Base-by-base conservation (phyloP, 169 alveolate species). In the Babesia bovis region DNA sequence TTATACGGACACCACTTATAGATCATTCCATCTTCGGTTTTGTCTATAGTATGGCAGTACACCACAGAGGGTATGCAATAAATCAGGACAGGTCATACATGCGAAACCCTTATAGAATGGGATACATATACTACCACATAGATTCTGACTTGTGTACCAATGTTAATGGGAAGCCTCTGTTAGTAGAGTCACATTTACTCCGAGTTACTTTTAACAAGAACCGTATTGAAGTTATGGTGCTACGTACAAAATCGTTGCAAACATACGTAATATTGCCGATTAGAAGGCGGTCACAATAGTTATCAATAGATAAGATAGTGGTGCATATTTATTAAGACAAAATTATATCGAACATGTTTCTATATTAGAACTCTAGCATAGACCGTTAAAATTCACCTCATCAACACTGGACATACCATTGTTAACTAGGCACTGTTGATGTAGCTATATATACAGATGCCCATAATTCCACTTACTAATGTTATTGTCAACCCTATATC, bases 51-150 rank as follows among this genome's bases (percentile, higher is more conserved):
- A 19, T 32, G 4, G 49, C 23, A 28, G 19, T 26, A 3, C 19
- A 32, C 38, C 66, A 56, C 47, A 44, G 66, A 17, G 66, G 66
- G 30, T 56, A 30, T 32, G 66, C 5, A 13, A 13, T 56, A 17
- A 6, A 56, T 49, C 26, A 30, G 49, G n/a, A 9, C 0, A 10
- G 30, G 10, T 9, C 30, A n/a, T 56, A 13, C 66, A 9, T 56
- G 41, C 21, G 15, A 19, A 30, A 35, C 23, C 66, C 66, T 4
- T 56, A 56, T 35, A 12, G 2, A 26, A 28, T 56, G 1, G 66
- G 66, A 4, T 12, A 32, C 1, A 32, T 56, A 25, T 30, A 32
- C 15, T 56, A 32, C 30, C 4, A 9, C 10, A 28, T 52, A 23
- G 30, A 25, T 41, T 6, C 12, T n/a, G 33, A 15, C 35, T 25